phyloP scores from a whole-genome alignment of 352 stramenopile species.

The Peronospora tabacina region DNA sequence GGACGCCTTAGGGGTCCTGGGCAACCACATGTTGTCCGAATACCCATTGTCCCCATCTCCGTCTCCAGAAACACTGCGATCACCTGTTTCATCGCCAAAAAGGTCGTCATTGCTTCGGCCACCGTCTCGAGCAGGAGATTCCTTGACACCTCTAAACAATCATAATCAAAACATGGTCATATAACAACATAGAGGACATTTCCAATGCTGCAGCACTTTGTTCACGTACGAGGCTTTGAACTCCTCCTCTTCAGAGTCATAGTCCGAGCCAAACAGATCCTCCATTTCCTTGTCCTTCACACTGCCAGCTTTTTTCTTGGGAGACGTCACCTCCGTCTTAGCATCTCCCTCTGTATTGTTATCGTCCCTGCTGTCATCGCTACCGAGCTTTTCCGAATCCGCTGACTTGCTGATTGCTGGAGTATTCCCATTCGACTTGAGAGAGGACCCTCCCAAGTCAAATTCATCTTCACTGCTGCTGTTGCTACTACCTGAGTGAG shows the following conservation, averaged over 20 bases:
- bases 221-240: constrained; percentile 76
- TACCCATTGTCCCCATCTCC: constrained; percentile 31
- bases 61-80: constrained; percentile 16
- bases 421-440: constrained; percentile 15
- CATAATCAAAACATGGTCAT: constrained; percentile 2
- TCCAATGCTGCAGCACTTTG: not conserved
- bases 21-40: constrained; percentile 61
- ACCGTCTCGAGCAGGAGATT: constrained; percentile 65
- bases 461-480: constrained; percentile 80
- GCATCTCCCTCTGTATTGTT: constrained; percentile 10
- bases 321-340: constrained; percentile 15
- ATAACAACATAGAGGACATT: constrained; percentile 6
- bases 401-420: constrained; percentile 9
- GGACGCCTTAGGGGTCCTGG: constrained; percentile 60
- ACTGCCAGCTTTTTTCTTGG: constrained; percentile 23
- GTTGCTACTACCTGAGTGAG: constrained; percentile 48
- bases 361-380: constrained; percentile 53
- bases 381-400: constrained; percentile 53
- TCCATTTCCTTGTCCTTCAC: constrained; percentile 81
- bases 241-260: constrained; percentile 84
- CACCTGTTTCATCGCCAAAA: constrained; percentile 38
- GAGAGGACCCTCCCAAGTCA: constrained; percentile 38
- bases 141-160: constrained; percentile 62
- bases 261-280: constrained; percentile 85
- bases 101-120: constrained; percentile 38